Base-by-base conservation (phyloP, 2,329 filamentous ascomycete species). In the Fusarium fracticaudum region DNA sequence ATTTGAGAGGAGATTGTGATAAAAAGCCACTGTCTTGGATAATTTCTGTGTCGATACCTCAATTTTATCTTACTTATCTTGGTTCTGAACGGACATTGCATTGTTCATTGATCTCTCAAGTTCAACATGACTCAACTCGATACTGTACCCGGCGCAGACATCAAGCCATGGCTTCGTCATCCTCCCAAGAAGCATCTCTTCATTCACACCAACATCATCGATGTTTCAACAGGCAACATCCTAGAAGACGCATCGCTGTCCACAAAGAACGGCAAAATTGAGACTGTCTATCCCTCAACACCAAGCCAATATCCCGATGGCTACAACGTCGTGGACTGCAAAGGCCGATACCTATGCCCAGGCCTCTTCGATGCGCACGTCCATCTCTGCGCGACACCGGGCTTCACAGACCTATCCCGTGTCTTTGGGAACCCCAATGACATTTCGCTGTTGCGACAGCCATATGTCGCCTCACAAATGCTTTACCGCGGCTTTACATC, bases 401-500 rank as follows among this genome's bases (percentile, higher is more conserved):
- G 80, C 20, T 76, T 76, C 26, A 66, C 77, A 6, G 74, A 74
- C 9, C 74, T 82, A 3, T 74, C 72, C 26, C 74, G 72, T 18
- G 77, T 73, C 4, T 76, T 79, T 45, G 69, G 70, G 8, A 75
- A 83, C 35, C 82, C 84, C 29, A 77, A 79, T 6, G 71, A 77
- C 8, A 83, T 84, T 8, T 83, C 82, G 0, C 78, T 84, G 1
- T 78, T 87, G 20, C 81, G 87, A 7, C 85, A 87, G 73, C 83
- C 87, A 18, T 61, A 57, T n/a, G 35, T 55, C 15, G 59, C 59
- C 4, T 57, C 47, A 2, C 37, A 61, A 31, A 61, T 61, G 59
- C 59, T 61, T 7, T 57, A 61, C 18, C 37, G 59, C 1, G 48
- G 59, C 4, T 61, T 61, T 12, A 61, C 59, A 26, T 57, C 59